phyloP scores from a whole-genome alignment of 1,284 basidiomycete genomes.

The Cryptococcus depauperatus region DNA sequence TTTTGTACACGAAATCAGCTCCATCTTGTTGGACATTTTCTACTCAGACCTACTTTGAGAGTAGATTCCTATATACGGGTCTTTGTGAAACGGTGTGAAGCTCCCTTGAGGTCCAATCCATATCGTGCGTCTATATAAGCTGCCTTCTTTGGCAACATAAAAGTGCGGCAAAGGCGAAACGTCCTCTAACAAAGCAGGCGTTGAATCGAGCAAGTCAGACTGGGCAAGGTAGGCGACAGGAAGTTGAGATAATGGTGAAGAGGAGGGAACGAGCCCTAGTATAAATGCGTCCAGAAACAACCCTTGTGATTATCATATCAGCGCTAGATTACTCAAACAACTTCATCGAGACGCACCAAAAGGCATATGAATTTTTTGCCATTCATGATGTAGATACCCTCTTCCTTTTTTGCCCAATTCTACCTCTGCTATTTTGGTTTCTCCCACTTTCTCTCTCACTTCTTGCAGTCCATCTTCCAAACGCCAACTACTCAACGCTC shows the following conservation, averaged over 20 bases:
- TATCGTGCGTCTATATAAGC: constrained; percentile 32
- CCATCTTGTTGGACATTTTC: background rate
- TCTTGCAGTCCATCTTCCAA: constrained; percentile 41
- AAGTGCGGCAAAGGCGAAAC: constrained; percentile 30
- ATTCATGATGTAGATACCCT: constrained; percentile 35
- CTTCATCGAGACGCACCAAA: constrained; percentile 31
- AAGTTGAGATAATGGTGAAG: constrained; percentile 12
- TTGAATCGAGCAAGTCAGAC: constrained; percentile 26
- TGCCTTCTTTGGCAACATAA: constrained; percentile 16
- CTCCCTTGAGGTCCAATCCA: constrained; percentile 36
- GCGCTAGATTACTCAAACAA: background rate
- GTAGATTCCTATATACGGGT: constrained; percentile 40
- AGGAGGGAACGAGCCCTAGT: constrained; percentile 27
- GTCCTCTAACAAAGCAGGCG: constrained; percentile 12
- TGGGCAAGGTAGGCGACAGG: constrained; percentile 42
- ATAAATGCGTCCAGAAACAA: constrained; percentile 42
- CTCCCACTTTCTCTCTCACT: constrained; percentile 19
- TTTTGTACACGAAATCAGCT: constrained; percentile 1
- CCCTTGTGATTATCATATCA: constrained; percentile 14
- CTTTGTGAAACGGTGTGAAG: constrained; percentile 40
- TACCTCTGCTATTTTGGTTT: constrained; percentile 30
- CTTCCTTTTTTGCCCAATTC: constrained; percentile 32
- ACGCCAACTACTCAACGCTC: constrained; percentile 51
- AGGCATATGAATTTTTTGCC: constrained; percentile 32
- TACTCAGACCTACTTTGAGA: constrained; percentile 25